Evolutionary conservation across 2,329 filamentous ascomycete species (phyloP).

Genomic region (Fusarium staphyleae): DNA sequence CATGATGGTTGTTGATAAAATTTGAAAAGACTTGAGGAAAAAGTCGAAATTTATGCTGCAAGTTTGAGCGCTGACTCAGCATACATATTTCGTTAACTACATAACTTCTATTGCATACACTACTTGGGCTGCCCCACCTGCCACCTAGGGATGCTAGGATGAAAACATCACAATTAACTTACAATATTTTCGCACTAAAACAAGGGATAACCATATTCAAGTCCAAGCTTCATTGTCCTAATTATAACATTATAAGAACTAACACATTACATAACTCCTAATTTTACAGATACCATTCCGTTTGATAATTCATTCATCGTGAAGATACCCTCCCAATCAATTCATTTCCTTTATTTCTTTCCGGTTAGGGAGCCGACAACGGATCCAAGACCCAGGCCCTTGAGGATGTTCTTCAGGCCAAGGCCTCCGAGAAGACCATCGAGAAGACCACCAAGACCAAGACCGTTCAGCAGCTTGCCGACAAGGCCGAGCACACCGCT

Average conservation of each 20-base stretch:
- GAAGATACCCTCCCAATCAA: constrained; percentile 5
- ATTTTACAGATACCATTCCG: constrained; percentile 12
- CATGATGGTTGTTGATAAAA: constrained; percentile 31
- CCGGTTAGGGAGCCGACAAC: constrained; percentile 54
- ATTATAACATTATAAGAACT: constrained; percentile 16
- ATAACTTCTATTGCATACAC: constrained; percentile 12
- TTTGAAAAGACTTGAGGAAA: constrained; percentile 3
- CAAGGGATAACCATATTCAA: not conserved
- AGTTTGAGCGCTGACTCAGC: constrained; percentile 29
- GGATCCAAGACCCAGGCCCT: constrained; percentile 71
- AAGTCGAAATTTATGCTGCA: constrained; percentile 29
- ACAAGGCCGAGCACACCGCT: constrained; percentile 85
- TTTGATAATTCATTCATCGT: constrained; percentile 11
- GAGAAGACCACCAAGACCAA: constrained; percentile 83
- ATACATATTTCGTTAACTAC: fast-evolving
- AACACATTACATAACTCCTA: constrained; percentile 18
- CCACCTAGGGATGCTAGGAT: too few species aligned
- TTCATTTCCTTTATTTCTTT: constrained; percentile 35
- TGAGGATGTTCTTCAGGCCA: constrained; percentile 77
- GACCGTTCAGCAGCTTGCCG: constrained; percentile 78
- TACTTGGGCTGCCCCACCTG: not conserved
- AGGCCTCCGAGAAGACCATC: constrained; percentile 80
- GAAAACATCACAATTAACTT: constrained; percentile 5
- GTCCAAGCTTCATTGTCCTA: not conserved
- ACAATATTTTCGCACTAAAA: not conserved